A percentile compares a stretch with the other conserved stretches of the same genome.
Conservation (phyloP, 352 stramenopile species). For the Phytophthora megakarya region DNA sequence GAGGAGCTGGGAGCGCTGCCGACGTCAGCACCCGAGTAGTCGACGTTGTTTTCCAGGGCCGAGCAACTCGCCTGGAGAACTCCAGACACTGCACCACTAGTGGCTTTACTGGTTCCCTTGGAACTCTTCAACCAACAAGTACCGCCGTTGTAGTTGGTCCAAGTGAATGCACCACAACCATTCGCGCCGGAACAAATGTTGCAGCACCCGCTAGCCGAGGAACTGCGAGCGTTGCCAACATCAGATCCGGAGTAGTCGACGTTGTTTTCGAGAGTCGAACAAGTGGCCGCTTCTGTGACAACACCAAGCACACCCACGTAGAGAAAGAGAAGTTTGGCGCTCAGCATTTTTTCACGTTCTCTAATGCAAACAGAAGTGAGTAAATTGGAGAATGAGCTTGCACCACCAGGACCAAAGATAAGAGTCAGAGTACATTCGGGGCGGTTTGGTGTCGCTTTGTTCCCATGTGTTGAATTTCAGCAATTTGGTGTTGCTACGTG, state of each 20-base stretch:
- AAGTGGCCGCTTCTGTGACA: slow-evolving; percentile 11
- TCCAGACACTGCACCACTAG: slow-evolving; percentile 7
- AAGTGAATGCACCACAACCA: slow-evolving; percentile 12
- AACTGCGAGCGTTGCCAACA: slow-evolving; percentile 3
- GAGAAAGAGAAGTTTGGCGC: slow-evolving; percentile 4
- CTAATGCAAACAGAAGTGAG: neutral
- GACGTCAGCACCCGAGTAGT: slow-evolving; percentile 10
- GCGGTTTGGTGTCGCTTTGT: slow-evolving; percentile 3
- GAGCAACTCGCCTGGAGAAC: slow-evolving; percentile 3
- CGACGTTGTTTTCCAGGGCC: slow-evolving; percentile 14
- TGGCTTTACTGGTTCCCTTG: neutral
- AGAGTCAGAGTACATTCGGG: slow-evolving; percentile 2
- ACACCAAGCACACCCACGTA: slow-evolving; percentile 1
- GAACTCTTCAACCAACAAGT: slow-evolving; percentile 16
- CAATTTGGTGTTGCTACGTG: slow-evolving; percentile 15
- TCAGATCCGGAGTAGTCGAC: slow-evolving; percentile 16
- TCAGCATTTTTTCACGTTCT: slow-evolving; percentile 12
- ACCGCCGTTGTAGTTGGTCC: slow-evolving; percentile 17
- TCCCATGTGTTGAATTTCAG: slow-evolving; percentile 16
- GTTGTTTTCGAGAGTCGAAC: slow-evolving; percentile 13
- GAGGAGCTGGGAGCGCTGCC: slow-evolving; percentile 3
- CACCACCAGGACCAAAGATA: slow-evolving; percentile 13
- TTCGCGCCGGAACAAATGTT: slow-evolving; percentile 5
- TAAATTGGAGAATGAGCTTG: slow-evolving; percentile 20
- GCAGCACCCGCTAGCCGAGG: slow-evolving; percentile 8